Percentiles rank a stretch among this genome's conserved stretches.
Conservation (phyloP, 139 green algal genomes). For the Asterochloris erici region DNA sequence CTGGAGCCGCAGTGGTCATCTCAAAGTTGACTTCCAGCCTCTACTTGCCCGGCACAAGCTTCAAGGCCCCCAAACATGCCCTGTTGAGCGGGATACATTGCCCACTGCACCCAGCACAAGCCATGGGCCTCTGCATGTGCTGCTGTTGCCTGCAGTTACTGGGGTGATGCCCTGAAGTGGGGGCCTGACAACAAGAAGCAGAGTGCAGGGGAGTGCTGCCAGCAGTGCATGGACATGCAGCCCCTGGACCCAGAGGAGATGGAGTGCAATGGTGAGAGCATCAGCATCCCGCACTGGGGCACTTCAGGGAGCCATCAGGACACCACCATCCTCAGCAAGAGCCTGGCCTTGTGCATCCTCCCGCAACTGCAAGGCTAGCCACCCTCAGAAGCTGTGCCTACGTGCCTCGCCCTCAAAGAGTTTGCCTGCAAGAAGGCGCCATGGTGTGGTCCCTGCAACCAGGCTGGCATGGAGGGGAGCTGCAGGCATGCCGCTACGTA, state of each 20-base stretch:
- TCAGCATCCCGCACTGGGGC: background rate
- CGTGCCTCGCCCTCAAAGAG: background rate
- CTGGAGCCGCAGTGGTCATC: background rate
- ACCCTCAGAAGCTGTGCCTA: background rate
- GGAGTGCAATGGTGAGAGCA: slow-evolving; percentile 63
- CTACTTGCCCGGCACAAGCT: background rate
- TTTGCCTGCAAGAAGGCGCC: background rate
- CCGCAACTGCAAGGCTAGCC: no score
- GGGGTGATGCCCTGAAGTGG: slow-evolving; percentile 73
- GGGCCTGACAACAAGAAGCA: slow-evolving; percentile 45
- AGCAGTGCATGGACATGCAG: slow-evolving; percentile 42
- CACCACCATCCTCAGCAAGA: no score
- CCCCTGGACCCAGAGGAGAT: slow-evolving; percentile 37
- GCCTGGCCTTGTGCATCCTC: no score
- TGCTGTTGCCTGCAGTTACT: slow-evolving; percentile 51
- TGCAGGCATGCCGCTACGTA: no score
- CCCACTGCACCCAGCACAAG: background rate
- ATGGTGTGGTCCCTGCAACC: background rate
- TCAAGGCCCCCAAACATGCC: background rate
- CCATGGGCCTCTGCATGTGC: background rate
- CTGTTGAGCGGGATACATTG: background rate
- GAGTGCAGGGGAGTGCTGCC: slow-evolving; percentile 58
- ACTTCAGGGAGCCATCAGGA: no score
- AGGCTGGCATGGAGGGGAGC: background rate
- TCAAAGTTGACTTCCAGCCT: background rate